A percentile compares a stretch with the other conserved stretches of the same genome.
Conservation (phyloP, 768 basidiomycete species). For the Pisolithus tinctorius region DNA sequence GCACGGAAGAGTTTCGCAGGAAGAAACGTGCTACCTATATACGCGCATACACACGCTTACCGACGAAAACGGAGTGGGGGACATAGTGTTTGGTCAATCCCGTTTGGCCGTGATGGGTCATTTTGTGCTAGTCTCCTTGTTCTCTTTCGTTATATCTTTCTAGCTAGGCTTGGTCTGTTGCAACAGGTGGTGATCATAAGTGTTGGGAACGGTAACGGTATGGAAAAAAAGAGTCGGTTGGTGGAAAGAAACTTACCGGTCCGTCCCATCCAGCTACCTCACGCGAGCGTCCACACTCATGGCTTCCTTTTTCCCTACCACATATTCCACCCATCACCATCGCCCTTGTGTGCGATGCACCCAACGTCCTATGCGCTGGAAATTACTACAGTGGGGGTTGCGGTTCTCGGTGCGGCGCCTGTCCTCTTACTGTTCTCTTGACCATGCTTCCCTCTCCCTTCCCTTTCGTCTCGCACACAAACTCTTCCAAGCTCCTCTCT, state of each 20-base stretch:
- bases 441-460: neutral
- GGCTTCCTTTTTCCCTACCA: conserved; percentile 8
- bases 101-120: conserved; percentile 14
- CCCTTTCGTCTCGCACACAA: conserved; percentile 19
- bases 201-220: neutral
- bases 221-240: neutral
- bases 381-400: neutral
- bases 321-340: conserved; percentile 3
- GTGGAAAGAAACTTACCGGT: conserved; percentile 21
- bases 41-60: neutral
- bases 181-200: neutral
- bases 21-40: conserved; percentile 65
- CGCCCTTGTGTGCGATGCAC: neutral
- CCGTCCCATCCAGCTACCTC: conserved; percentile 29
- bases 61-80: neutral
- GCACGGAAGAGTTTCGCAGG: conserved; percentile 58
- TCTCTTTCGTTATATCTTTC: conserved; percentile 19
- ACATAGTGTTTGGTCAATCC: conserved; percentile 4
- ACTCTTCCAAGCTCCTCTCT: too few species aligned
- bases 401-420: neutral
- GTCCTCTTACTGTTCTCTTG: neutral
- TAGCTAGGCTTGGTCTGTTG: neutral
- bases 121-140: conserved; percentile 24
- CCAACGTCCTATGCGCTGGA: neutral
- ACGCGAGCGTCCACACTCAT: conserved; percentile 8